Conservation (phyloP, 2,329 filamentous ascomycete genomes). For the Dryadomyces quercivorus region DNA sequence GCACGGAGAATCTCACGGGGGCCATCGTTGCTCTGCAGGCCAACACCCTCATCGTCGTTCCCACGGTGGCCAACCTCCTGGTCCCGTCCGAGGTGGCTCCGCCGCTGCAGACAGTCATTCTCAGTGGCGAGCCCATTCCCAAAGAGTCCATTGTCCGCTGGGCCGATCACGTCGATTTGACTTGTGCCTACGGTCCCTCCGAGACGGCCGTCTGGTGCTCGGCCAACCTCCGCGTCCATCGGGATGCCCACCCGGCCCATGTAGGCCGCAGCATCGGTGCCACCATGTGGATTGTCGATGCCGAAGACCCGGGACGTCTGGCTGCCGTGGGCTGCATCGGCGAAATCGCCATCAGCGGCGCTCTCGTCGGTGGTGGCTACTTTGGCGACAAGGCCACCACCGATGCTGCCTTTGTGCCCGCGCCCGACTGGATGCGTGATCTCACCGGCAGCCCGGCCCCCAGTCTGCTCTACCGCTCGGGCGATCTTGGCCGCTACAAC, state of each 20-base stretch:
- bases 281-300: slow-evolving; percentile 37
- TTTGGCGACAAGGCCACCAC: slow-evolving; percentile 18
- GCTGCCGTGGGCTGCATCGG: slow-evolving; percentile 42
- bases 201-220: background rate
- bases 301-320: slow-evolving; percentile 35
- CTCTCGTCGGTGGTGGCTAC: slow-evolving; percentile 30
- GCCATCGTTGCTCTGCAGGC: background rate
- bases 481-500: slow-evolving; percentile 35
- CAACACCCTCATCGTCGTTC: background rate
- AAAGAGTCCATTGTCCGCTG: background rate
- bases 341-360: slow-evolving; percentile 49
- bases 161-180: background rate
- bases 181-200: background rate
- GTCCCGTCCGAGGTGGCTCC: background rate
- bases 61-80: background rate
- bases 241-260: slow-evolving; percentile 16
- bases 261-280: slow-evolving; percentile 30
- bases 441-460: background rate
- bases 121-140: background rate
- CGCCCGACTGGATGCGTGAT: background rate
- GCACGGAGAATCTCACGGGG: background rate
- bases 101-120: background rate
- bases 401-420: slow-evolving; percentile 1
- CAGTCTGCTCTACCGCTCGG: slow-evolving; percentile 20
- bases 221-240: slow-evolving; percentile 19